Conservation (phyloP, 352 stramenopile genomes). For the Phytopythium ostracodes region DNA sequence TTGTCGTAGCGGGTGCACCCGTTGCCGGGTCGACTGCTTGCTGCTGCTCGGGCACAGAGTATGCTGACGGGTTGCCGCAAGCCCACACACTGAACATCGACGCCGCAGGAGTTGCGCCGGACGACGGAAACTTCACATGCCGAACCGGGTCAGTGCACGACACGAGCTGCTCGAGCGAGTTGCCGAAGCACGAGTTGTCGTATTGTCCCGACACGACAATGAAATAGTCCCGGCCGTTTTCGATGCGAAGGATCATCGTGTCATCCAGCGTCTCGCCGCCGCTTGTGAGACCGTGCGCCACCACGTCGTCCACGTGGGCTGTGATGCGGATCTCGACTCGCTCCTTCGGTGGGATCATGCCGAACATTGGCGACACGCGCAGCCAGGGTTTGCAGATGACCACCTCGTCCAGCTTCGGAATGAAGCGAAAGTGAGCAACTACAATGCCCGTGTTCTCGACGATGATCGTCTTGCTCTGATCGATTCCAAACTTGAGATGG, state of each 20-base stretch:
- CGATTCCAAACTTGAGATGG: slow-evolving; percentile 55
- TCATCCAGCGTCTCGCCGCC: slow-evolving; percentile 93
- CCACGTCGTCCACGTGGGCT: slow-evolving; percentile 86
- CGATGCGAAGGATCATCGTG: slow-evolving; percentile 95
- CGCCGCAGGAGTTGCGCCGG: slow-evolving; percentile 12
- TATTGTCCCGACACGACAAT: slow-evolving; percentile 92
- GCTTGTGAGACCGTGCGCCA: slow-evolving; percentile 87
- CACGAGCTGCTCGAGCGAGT: slow-evolving; percentile 93
- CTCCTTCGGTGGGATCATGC: slow-evolving; percentile 82
- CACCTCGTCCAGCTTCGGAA: slow-evolving; percentile 85
- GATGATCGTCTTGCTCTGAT: slow-evolving; percentile 56
- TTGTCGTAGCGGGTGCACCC: slow-evolving; percentile 3
- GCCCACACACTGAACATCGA: slow-evolving; percentile 45
- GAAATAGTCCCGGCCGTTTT: slow-evolving; percentile 96
- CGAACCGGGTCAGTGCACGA: slow-evolving; percentile 87
- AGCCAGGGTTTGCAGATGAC: slow-evolving; percentile 93
- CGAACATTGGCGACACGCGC: slow-evolving; percentile 82
- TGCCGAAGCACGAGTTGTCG: slow-evolving; percentile 93
- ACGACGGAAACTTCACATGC: slow-evolving; percentile 26
- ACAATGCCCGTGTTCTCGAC: slow-evolving; percentile 93
- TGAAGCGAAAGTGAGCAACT: slow-evolving; percentile 93
- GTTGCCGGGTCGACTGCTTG: slow-evolving; percentile 15
- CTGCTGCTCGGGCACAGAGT: slow-evolving; percentile 1
- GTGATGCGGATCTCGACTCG: slow-evolving; percentile 89
- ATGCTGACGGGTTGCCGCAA: slow-evolving; percentile 8